phyloP scores from a whole-genome alignment of 176 grass and related monocot species.

The Tillandsia fasciculata region DNA sequence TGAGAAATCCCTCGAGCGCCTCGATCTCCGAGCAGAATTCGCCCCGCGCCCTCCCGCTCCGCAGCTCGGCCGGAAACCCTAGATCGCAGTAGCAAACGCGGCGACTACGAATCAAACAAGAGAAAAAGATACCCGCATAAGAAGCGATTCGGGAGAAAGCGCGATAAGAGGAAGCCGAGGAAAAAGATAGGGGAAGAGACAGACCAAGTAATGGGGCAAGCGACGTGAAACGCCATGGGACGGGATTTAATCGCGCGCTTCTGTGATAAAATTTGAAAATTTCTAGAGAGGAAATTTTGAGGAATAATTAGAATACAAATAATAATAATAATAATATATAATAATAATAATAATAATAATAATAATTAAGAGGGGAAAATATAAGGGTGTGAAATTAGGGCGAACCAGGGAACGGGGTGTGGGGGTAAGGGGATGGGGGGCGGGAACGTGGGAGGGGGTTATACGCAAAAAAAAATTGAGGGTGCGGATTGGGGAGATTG shows the following conservation, averaged over 20 bases:
- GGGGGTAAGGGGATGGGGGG: too few relatives aligned
- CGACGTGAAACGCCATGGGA: conserved; percentile 45
- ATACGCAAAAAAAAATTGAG: too few relatives aligned
- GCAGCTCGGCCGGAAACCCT: conserved; percentile 20
- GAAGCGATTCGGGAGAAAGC: background rate
- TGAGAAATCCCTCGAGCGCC: conserved; percentile 29
- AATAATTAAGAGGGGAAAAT: too few relatives aligned
- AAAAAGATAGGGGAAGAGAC: background rate
- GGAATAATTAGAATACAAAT: background rate
- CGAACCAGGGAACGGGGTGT: too few relatives aligned
- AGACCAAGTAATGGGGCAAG: conserved; percentile 49
- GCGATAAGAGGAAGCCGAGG: background rate
- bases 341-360: too few relatives aligned
- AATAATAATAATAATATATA: background rate
- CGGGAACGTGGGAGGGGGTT: too few relatives aligned
- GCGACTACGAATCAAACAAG: conserved; percentile 24
- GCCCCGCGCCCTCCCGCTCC: background rate
- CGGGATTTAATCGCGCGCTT: background rate
- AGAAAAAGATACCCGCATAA: background rate
- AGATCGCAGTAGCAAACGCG: conserved; percentile 48
- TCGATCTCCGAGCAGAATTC: conserved; percentile 24
- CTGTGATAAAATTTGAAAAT: conserved; percentile 17
- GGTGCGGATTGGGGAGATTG: too few relatives aligned
- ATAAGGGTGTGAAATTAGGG: too few relatives aligned
- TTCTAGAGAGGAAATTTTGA: background rate